Evolutionary conservation across 2,329 filamentous ascomycete species (phyloP).

Genomic region (Teratosphaeria destructans): DNA sequence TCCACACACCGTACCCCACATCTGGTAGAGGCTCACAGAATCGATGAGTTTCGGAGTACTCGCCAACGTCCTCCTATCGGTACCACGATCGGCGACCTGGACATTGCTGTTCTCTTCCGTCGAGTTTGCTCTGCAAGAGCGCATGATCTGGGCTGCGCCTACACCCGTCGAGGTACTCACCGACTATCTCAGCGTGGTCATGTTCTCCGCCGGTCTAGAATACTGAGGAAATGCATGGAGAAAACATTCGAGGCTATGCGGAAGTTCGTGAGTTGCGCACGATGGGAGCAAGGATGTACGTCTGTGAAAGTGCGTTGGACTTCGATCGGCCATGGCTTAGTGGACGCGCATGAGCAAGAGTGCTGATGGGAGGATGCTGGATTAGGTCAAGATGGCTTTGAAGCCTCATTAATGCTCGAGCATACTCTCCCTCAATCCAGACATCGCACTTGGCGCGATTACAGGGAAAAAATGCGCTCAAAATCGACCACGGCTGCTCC

Average conservation of each 20-base stretch:
- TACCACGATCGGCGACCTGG: neutral
- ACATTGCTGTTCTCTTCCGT: neutral
- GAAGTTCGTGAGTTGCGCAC: neutral
- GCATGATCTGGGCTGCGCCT: neutral
- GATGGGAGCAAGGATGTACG: neutral
- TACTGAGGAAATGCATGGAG: neutral
- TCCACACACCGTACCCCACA: neutral
- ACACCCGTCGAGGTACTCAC: neutral
- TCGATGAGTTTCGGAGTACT: neutral
- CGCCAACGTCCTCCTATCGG: neutral
- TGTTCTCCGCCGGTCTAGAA: neutral
- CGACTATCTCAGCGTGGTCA: neutral
- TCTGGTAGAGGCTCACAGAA: neutral
- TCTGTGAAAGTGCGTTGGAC: neutral
- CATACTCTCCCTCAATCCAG: too few relatives aligned
- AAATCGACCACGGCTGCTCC: too few relatives aligned
- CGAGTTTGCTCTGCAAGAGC: neutral
- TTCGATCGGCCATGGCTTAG: neutral
- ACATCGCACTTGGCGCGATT: too few relatives aligned
- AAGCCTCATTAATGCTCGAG: too few relatives aligned
- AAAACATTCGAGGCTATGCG: neutral
- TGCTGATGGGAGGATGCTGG: too few relatives aligned
- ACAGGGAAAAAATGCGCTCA: too few relatives aligned
- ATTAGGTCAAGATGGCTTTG: too few relatives aligned
- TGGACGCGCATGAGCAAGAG: neutral